Evolutionary conservation across 805 yeast species (phyloP).

Genomic region (Starmerella scarabaei): DNA sequence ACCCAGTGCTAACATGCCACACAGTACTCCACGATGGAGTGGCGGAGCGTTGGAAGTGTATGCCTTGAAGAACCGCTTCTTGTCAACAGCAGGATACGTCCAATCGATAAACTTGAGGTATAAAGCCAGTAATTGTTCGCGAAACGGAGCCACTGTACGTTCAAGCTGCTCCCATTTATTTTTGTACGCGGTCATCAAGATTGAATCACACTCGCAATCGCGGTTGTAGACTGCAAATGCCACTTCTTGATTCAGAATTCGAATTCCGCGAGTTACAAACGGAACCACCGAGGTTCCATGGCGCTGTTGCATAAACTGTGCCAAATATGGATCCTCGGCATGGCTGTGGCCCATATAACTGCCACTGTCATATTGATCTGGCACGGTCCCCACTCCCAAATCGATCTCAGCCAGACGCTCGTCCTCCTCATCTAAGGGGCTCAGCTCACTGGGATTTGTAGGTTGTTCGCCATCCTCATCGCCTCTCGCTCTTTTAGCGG

Average conservation of each 20-base stretch:
- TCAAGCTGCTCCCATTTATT: slow-evolving; percentile 9
- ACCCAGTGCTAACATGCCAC: slow-evolving; percentile 27
- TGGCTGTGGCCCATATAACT: slow-evolving; percentile 25
- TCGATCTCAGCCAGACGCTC: slow-evolving; percentile 1
- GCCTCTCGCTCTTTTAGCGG: neutral
- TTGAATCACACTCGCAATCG: slow-evolving; percentile 20
- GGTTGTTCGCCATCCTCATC: slow-evolving; percentile 5
- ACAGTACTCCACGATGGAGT: slow-evolving; percentile 25
- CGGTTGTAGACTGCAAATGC: slow-evolving; percentile 12
- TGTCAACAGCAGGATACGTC: slow-evolving; percentile 28
- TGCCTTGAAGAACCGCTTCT: slow-evolving; percentile 23
- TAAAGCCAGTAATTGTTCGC: slow-evolving; percentile 25
- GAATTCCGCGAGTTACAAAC: slow-evolving; percentile 24
- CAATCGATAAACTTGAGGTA: slow-evolving; percentile 27
- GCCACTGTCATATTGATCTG: slow-evolving; percentile 20
- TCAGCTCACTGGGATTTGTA: slow-evolving; percentile 8
- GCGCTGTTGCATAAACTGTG: slow-evolving; percentile 14
- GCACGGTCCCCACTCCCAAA: slow-evolving; percentile 16
- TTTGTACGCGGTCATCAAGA: slow-evolving; percentile 19
- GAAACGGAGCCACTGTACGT: slow-evolving; percentile 15
- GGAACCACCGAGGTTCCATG: slow-evolving; percentile 17
- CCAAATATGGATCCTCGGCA: slow-evolving; percentile 27
- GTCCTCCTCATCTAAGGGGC: slow-evolving; percentile 6
- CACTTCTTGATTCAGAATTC: slow-evolving; percentile 15
- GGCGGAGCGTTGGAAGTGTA: slow-evolving; percentile 22